Conservation (phyloP, 208 protist genomes). For the Wallacemonas sp. region DNA sequence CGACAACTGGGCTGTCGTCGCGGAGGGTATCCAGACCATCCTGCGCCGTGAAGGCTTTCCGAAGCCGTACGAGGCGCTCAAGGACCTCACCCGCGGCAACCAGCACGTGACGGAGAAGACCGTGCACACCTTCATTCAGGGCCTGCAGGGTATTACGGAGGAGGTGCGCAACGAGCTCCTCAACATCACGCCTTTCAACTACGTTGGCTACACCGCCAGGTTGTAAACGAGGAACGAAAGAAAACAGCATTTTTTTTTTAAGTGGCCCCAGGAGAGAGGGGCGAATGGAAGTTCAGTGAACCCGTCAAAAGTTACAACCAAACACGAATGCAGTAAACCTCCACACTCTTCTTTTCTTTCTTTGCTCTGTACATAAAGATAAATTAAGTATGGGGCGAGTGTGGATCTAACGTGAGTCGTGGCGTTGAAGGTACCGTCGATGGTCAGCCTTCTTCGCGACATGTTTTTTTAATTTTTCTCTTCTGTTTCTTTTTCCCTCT, state of each 20-base stretch:
- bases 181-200: conserved; percentile 82
- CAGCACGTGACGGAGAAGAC: conserved; percentile 65
- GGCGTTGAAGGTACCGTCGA: no score
- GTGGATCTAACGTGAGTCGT: no score
- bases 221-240: conserved; percentile 12
- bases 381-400: no score
- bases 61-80: conserved; percentile 94
- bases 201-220: conserved; percentile 68
- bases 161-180: conserved; percentile 90
- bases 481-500: no score
- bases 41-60: conserved; percentile 92
- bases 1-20: conserved; percentile 93
- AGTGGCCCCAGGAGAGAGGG: no score
- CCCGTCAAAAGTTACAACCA: no score
- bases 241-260: not conserved
- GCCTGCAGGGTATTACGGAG: conserved; percentile 80
- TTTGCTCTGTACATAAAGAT: no score
- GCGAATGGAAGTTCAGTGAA: no score
- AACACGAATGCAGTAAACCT: no score
- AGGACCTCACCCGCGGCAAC: conserved; percentile 91
- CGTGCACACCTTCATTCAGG: conserved; percentile 84
- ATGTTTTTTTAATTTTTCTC: no score
- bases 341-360: no score
- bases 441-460: no score
- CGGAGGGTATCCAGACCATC: conserved; percentile 96